Evolutionary conservation across 305 asterid genomes (phyloP), one percentile per base, ranked within the genome.

Genomic region (Striga hermonthica): DNA sequence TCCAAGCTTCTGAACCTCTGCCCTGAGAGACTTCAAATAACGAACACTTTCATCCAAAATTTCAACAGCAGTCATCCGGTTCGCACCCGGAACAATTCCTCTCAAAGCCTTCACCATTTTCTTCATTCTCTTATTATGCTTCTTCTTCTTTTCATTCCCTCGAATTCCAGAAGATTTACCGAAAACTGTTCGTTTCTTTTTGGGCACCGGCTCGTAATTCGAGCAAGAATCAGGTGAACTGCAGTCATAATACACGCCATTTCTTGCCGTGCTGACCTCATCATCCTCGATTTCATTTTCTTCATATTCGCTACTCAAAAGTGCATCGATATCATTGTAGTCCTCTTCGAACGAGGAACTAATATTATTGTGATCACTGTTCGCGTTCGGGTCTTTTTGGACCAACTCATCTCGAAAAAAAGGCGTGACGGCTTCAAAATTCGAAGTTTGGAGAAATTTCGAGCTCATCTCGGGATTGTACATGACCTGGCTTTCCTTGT

Each of bases 31-130:
- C 78, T 89, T 87, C 15, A 89, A 91, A 75, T 89, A 85, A 56
- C 84, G 77, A 48, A 89, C 95, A 56, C 93, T 89, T 76, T 87
- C 97, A 40, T 89, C 95, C 45, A 89, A 90, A 72, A 87, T 89
- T 12, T 79, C 77, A 6, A 82, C 89, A 40, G 82, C 70, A 67
- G 81, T 83, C 97, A 89, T 83, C 67, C 78, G 79, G 12, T 79
- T 75, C 10, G 89, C 81, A 57, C 88, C 95, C 13, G 94, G 97
- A 10, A 89, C 84, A 9, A 87, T 87, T 48, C 82, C 85, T 74
- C 75, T 78, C 44, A 89, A 70, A 4, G 81, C 85, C 68, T 81
- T 85, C 37, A 89, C 84, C 91, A 87, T 85, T 71, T 87, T 85
- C 72, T 81, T 78, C 78, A 83, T 74, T 60, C 72, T 83, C 63